These are phyloP conservation scores for Hyphodiscus hymeniophilus DNA, from an alignment of 495 filamentous ascomycete species.

Conservation along the genomic window DNA sequence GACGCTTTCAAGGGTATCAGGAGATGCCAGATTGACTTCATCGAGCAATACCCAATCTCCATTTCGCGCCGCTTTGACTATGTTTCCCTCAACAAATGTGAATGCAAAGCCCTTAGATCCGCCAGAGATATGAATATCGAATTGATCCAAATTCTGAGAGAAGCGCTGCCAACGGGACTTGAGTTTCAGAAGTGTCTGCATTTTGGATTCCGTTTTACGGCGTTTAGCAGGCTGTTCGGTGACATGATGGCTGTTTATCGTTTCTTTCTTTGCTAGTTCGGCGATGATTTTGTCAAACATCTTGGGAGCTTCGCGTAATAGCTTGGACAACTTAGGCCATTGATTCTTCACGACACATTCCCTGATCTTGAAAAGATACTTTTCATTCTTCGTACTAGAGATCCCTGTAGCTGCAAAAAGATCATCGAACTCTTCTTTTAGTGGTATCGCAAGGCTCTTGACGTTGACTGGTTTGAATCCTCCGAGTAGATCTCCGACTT, in stretches of 20 bases:
- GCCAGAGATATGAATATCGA: constrained; percentile 72
- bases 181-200: constrained; percentile 47
- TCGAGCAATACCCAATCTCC: constrained; percentile 98
- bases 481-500: constrained; percentile 84
- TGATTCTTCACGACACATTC: constrained; percentile 74
- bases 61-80: constrained; percentile 85
- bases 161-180: constrained; percentile 75
- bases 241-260: constrained; percentile 27
- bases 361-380: constrained; percentile 68
- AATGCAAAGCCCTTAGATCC: constrained; percentile 83
- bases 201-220: constrained; percentile 67
- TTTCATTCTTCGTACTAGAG: constrained; percentile 74
- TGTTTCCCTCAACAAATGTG: constrained; percentile 88
- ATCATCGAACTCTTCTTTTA: constrained; percentile 90
- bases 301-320: constrained; percentile 84
- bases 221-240: constrained; percentile 69
- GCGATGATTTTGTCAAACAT: constrained; percentile 70
- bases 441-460: constrained; percentile 75
- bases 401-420: constrained; percentile 77
- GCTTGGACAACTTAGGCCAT: constrained; percentile 72
- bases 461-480: constrained; percentile 94
- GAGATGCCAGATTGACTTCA: constrained; percentile 92
- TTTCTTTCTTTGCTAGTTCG: constrained; percentile 30
- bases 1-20: constrained; percentile 90
- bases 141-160: constrained; percentile 61